These are phyloP conservation scores for Podospora anserina DNA, from an alignment of 495 filamentous ascomycete genomes.

Conservation along the genomic window DNA sequence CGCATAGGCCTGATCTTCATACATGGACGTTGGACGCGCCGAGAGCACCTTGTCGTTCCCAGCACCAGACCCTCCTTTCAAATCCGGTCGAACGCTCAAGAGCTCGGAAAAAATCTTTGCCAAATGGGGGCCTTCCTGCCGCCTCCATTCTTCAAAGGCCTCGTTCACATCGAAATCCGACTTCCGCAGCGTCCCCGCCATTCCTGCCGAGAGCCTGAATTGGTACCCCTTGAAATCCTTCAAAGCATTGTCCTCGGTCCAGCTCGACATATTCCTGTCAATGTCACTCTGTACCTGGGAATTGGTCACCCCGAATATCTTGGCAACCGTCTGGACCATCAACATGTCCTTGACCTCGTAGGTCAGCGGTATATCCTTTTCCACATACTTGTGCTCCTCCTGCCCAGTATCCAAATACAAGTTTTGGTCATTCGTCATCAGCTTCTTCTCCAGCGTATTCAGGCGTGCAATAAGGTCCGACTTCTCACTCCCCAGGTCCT, in stretches of 20 bases:
- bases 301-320: slow-evolving; percentile 74
- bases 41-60: slow-evolving; percentile 48
- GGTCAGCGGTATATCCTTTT: slow-evolving; percentile 75
- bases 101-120: slow-evolving; percentile 92
- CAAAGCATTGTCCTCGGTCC: slow-evolving; percentile 89
- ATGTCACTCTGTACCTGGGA: slow-evolving; percentile 81
- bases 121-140: slow-evolving; percentile 73
- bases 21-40: slow-evolving; percentile 37
- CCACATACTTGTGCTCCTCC: slow-evolving; percentile 59
- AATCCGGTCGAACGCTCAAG: slow-evolving; percentile 78
- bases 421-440: slow-evolving; percentile 93
- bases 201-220: slow-evolving; percentile 73
- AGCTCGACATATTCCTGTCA: slow-evolving; percentile 69
- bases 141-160: slow-evolving; percentile 86
- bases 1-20: slow-evolving; percentile 52
- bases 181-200: slow-evolving; percentile 68
- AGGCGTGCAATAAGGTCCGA: slow-evolving; percentile 79
- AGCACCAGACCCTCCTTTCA: slow-evolving; percentile 58
- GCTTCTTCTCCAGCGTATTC: slow-evolving; percentile 82
- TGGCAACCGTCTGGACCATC: slow-evolving; percentile 79
- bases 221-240: slow-evolving; percentile 92
- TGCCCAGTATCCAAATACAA: slow-evolving; percentile 58
- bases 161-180: slow-evolving; percentile 92
- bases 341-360: slow-evolving; percentile 97
- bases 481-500: slow-evolving; percentile 74